Evolutionary conservation across 2,329 filamentous ascomycete genomes (phyloP).

Genomic region (Tolypocladium tundrense): DNA sequence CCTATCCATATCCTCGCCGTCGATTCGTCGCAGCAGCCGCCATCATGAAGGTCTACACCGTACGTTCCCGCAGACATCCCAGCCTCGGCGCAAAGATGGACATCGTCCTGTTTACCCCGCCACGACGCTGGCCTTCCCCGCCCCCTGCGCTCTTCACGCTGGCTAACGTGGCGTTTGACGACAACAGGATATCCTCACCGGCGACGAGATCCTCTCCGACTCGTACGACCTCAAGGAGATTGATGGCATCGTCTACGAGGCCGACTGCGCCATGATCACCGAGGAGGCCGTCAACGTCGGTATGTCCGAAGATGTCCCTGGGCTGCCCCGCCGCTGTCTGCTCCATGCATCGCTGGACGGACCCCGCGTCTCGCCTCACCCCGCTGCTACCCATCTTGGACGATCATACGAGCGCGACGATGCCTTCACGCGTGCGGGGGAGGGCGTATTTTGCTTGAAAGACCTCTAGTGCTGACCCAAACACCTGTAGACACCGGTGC

Average conservation of each 20-base stretch:
- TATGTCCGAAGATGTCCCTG: slow-evolving; percentile 32
- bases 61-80: slow-evolving; percentile 22
- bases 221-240: slow-evolving; percentile 76
- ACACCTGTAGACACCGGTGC: slow-evolving; percentile 64
- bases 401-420: not conserved
- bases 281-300: slow-evolving; percentile 64
- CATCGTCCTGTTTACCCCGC: slow-evolving; percentile 9
- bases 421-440: not conserved
- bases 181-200: slow-evolving; percentile 72
- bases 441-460: not conserved
- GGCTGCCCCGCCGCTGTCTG: not conserved
- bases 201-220: slow-evolving; percentile 95
- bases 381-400: not conserved
- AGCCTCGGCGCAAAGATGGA: not conserved
- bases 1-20: slow-evolving; percentile 5
- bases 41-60: slow-evolving; percentile 69
- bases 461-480: not conserved
- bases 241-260: slow-evolving; percentile 76
- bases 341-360: not conserved
- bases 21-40: slow-evolving; percentile 18
- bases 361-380: not conserved
- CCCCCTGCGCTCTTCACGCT: not conserved
- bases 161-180: slow-evolving; percentile 15
- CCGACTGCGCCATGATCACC: slow-evolving; percentile 83
- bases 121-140: slow-evolving; percentile 7